Evolutionary conservation across 108 stramenopile genomes (phyloP).

Genomic region (Thalassiosira profunda): DNA sequence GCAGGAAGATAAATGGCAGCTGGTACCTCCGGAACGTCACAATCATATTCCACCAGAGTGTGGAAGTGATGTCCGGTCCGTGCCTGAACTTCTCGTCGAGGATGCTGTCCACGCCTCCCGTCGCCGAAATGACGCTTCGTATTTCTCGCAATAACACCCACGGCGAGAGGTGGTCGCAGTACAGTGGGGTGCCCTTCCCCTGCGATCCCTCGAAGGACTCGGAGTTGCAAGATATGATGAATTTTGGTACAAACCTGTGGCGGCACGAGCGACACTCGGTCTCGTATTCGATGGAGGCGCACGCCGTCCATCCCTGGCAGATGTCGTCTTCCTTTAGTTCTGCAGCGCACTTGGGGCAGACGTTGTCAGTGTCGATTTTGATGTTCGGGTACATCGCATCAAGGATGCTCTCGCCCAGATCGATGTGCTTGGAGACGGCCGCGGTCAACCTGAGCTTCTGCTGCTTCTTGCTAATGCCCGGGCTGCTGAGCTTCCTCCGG

Average conservation of each 20-base stretch:
- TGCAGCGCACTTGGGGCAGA: constrained; percentile 72
- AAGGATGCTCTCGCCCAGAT: constrained; percentile 72
- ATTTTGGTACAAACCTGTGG: constrained; percentile 79
- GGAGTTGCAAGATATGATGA: constrained; percentile 57
- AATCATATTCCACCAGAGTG: constrained; percentile 90
- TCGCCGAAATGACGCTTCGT: constrained; percentile 48
- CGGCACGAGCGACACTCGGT: constrained; percentile 70
- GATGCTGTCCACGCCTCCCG: constrained; percentile 57
- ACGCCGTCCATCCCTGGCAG: constrained; percentile 67
- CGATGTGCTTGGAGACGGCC: constrained; percentile 60
- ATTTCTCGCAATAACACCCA: constrained; percentile 85
- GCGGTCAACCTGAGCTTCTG: constrained; percentile 13
- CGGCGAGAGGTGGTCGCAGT: constrained; percentile 85
- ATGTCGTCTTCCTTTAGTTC: constrained; percentile 59
- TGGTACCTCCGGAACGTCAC: constrained; percentile 62
- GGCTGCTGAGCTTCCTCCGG: not conserved
- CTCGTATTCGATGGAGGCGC: constrained; percentile 65
- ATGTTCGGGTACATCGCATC: constrained; percentile 73
- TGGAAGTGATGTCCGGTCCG: constrained; percentile 66
- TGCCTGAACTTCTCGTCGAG: constrained; percentile 69
- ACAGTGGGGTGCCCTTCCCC: constrained; percentile 70
- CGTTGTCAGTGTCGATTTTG: constrained; percentile 62
- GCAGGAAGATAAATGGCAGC: constrained; percentile 73
- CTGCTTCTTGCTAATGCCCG: constrained; percentile 19
- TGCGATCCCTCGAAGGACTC: constrained; percentile 74